Evolutionary conservation across 208 protist species (phyloP).

Genomic region (Leishmania lainsoni): DNA sequence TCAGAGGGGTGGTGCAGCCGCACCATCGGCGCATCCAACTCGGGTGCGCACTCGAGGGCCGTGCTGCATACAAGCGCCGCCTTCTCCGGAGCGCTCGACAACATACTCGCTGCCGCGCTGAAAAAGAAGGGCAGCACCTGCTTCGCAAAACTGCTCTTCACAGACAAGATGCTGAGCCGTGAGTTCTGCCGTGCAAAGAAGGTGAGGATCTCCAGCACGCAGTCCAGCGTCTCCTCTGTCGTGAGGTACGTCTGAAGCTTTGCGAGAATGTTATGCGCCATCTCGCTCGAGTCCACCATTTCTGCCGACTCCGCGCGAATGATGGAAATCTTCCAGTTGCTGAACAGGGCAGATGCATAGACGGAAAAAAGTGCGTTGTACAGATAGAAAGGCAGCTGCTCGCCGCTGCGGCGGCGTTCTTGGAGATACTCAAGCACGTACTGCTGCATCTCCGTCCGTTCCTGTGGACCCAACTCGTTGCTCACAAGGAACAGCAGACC

Average conservation of each 20-base stretch:
- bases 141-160: conserved; percentile 48
- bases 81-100: conserved; percentile 19
- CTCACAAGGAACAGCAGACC: conserved; percentile 84
- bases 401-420: conserved; percentile 33
- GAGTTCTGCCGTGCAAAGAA: conserved; percentile 66
- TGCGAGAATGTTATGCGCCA: conserved; percentile 37
- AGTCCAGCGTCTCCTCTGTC: conserved; percentile 66
- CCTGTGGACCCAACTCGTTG: conserved; percentile 85
- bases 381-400: conserved; percentile 63
- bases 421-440: conserved; percentile 70
- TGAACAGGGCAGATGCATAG: conserved; percentile 70
- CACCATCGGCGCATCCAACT: conserved; percentile 28
- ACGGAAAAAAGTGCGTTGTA: conserved; percentile 71
- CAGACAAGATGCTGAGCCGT: conserved; percentile 45
- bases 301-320: conserved; percentile 38
- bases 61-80: conserved; percentile 67
- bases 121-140: conserved; percentile 79
- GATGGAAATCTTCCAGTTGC: conserved; percentile 76
- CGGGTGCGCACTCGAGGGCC: conserved; percentile 58
- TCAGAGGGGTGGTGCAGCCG: conserved; percentile 53
- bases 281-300: conserved; percentile 29
- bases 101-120: conserved; percentile 36
- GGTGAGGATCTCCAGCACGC: conserved; percentile 70
- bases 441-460: conserved; percentile 67
- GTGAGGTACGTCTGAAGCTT: conserved; percentile 58